These are phyloP conservation scores for Potentilla sterilis DNA, from an alignment of 306 rosid genomes.

Conservation along the genomic window DNA sequence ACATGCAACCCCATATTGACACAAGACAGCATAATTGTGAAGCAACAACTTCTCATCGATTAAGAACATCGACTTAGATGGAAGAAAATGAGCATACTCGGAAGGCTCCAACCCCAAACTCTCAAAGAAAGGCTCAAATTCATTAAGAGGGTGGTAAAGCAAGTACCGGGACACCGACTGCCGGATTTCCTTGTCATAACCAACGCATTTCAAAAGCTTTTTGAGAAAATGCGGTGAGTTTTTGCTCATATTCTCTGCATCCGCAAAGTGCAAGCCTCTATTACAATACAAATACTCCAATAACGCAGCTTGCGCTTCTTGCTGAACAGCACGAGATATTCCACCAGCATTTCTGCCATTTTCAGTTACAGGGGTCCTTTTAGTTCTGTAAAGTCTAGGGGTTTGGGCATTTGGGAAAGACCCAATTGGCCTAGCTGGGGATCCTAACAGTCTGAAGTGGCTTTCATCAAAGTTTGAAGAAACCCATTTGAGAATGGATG, in stretches of 20 bases:
- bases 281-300: constrained; percentile 71
- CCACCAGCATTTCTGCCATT: constrained; percentile 7
- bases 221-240: constrained; percentile 58
- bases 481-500: constrained; percentile 24
- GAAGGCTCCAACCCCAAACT: constrained; percentile 72
- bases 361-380: constrained; percentile 15
- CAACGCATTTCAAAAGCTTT: constrained; percentile 42
- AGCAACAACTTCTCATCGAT: constrained; percentile 53
- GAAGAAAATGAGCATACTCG: constrained; percentile 57
- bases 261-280: constrained; percentile 56
- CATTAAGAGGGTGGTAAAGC: constrained; percentile 76
- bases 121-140: constrained; percentile 86
- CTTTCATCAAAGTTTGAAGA: constrained; percentile 27
- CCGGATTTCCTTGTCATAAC: constrained; percentile 21
- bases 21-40: constrained; percentile 50
- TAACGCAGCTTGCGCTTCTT: constrained; percentile 67
- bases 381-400: constrained; percentile 44
- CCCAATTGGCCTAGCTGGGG: constrained; percentile 19
- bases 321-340: constrained; percentile 21
- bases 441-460: constrained; percentile 12
- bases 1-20: constrained; percentile 60
- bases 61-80: constrained; percentile 51
- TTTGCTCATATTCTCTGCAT: constrained; percentile 78
- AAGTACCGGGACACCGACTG: constrained; percentile 44
- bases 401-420: constrained; percentile 24